Base-by-base conservation (phyloP, 2,329 filamentous ascomycete species). In the Fusarium bulbicola region DNA sequence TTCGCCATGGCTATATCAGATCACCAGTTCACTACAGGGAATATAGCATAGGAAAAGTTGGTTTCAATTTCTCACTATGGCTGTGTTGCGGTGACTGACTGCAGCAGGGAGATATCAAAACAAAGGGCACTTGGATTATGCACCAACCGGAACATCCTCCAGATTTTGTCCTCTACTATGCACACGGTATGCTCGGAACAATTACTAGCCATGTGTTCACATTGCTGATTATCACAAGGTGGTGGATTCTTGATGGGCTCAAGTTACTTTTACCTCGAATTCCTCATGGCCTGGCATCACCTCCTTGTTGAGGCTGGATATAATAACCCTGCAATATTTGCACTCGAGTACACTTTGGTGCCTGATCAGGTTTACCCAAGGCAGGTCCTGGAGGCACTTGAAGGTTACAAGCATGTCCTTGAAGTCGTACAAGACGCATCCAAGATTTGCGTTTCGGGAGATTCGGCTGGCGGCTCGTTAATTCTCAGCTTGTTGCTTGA, bases 201-300 rank as follows among this genome's bases (percentile, higher is more conserved):
- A 9, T 37, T 43, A 13, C 20, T 16, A 6, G 21, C 42, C 15
- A 36, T 49, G 30, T 37, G 42, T 37, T 26, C 46, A 40, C 50
- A 21, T 66, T 28, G 28, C 75, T 70, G 50, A 63, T 32, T 47
- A 13, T 57, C 59, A 40, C 24, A 45, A 92, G 91, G 92, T 21
- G 94, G 94, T 28, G 94, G 94, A 1, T 96, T 97, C 80, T 89
- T 90, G 12, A 93, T 97, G 91, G 94, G 94, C 7, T 94, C 92
- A 18, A 86, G 88, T 24, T 93, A 92, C 82, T 97, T 97, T 81
- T 97, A 97, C 80, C 88, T 95, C 40, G 94, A 97, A 77, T 96
- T 95, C 74, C 85, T 97, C 6, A 84, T 95, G 60, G 88, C 90
- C 14, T 94, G 92, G 91, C 84, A 93, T 18, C 85, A 86, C 47